Base-by-base conservation (phyloP, 2,329 filamentous ascomycete species). In the Meredithiella fracta region DNA sequence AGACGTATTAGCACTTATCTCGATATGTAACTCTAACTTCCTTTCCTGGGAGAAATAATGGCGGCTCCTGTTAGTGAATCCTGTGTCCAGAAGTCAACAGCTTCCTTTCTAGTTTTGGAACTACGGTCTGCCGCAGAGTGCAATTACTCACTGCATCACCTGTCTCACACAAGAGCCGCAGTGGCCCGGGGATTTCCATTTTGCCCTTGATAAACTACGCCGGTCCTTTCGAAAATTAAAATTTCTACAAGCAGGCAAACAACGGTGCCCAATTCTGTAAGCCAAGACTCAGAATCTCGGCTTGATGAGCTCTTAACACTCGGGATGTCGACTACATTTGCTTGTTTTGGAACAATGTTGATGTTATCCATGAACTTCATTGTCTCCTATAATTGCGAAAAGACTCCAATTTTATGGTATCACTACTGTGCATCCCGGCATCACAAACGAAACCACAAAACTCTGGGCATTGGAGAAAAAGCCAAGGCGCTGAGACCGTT, bases 41-140 rank as follows among this genome's bases (percentile, higher is more conserved):
- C 50, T 29, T 52, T 52, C 50, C 34, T 52, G 50, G 50, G 8
- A 52, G n/a, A 38, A 52, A 52, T 22, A 52, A 52, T 51, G 3
- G 29, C 29, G 5, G 11, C 29, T 34, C 5, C 29, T 11, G 23
- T n/a, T n/a, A n/a, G 23, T 11, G 44, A 26, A 25, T 23, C 11
- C 22, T 49, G 8, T 49, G 44, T 22, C 40, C 17, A 49, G 44
- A 49, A 49, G 9, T 49, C 44, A 22, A 4, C 23, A 29, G 22
- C 44, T 49, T 49, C 44, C 44, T 49, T 49, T 49, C 11, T 9
- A 25, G 23, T 49, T 11, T 34, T 34, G 29, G 29, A 11, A 11
- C 11, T 34, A 11, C 29, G 29, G 29, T 11, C 29, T 11, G 29
- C 29, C 11, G 11, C 29, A 34, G 29, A 34, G 11, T 5, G 29